These are phyloP conservation scores for Globisporangium alternatum DNA, from an alignment of 352 stramenopile species.

Conservation along the genomic window DNA sequence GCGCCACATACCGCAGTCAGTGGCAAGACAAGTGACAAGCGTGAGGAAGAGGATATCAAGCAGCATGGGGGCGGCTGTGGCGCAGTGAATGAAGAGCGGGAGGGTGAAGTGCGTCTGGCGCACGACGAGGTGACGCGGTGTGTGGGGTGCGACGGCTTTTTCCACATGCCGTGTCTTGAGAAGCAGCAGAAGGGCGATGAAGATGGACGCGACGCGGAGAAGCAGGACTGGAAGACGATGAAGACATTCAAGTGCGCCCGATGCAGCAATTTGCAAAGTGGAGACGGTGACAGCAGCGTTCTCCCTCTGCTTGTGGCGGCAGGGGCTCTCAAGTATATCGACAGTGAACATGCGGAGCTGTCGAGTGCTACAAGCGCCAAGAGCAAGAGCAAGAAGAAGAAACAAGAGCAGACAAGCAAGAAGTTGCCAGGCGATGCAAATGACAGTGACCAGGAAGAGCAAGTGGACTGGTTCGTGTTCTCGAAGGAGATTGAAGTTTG, in stretches of 20 bases:
- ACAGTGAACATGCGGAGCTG: background rate
- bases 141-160: constrained; percentile 36
- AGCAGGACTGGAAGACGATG: background rate
- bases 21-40: background rate
- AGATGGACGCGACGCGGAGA: background rate
- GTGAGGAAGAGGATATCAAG: background rate
- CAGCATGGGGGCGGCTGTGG: background rate
- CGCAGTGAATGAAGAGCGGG: background rate
- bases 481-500: constrained; percentile 49
- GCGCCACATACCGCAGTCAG: background rate
- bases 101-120: background rate
- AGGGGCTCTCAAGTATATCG: constrained; percentile 25
- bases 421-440: background rate
- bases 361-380: background rate
- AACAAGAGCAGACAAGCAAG: constrained; percentile 5
- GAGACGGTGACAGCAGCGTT: background rate
- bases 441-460: background rate
- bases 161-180: constrained; percentile 36
- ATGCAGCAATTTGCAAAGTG: constrained; percentile 9
- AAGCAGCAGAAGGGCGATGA: constrained; percentile 3
- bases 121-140: constrained; percentile 26
- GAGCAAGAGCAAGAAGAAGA: constrained; percentile 5
- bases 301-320: constrained; percentile 36
- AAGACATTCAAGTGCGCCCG: constrained; percentile 20
- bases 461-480: constrained; percentile 31